Conservation (phyloP, 345 rosid genomes). For the Boechera retrofracta region DNA sequence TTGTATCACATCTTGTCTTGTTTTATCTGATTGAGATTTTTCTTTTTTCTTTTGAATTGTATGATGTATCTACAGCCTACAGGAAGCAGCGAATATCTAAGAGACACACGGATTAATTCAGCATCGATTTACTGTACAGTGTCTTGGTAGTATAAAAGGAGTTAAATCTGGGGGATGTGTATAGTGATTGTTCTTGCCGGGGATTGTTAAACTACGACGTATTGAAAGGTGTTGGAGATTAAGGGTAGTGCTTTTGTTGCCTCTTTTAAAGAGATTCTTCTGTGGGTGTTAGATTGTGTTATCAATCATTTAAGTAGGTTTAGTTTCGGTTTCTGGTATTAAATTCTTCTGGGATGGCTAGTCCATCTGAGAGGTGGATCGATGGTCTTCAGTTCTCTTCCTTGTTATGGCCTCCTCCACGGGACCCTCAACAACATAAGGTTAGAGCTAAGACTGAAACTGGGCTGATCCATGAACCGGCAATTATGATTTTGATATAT, state of each 20-base stretch:
- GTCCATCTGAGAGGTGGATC: slow-evolving; percentile 86
- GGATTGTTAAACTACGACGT: slow-evolving; percentile 29
- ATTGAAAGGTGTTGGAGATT: slow-evolving; percentile 32
- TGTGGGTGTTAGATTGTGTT: slow-evolving; percentile 9
- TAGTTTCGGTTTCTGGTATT: neutral
- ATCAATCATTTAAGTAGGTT: neutral
- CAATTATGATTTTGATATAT: neutral
- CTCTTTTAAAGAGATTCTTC: slow-evolving; percentile 4
- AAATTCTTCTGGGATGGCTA: slow-evolving; percentile 54
- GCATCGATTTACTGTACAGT: slow-evolving; percentile 28
- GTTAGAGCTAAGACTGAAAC: slow-evolving; percentile 43
- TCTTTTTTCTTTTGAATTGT: neutral
- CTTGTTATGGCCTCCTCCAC: slow-evolving; percentile 87
- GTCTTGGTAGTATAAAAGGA: slow-evolving; percentile 28
- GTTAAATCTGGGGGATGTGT: neutral
- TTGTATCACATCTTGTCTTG: neutral
- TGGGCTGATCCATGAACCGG: slow-evolving; percentile 15
- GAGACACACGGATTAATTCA: neutral
- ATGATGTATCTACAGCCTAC: slow-evolving; percentile 28
- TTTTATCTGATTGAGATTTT: slow-evolving; percentile 8
- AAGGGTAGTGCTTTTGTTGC: slow-evolving; percentile 1
- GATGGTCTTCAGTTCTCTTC: slow-evolving; percentile 92
- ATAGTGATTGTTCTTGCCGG: slow-evolving; percentile 12
- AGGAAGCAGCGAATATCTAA: slow-evolving; percentile 28
- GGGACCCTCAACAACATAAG: slow-evolving; percentile 77